These are phyloP conservation scores for Puccinia novopanici DNA, from an alignment of 1,284 basidiomycete species.

Conservation along the genomic window DNA sequence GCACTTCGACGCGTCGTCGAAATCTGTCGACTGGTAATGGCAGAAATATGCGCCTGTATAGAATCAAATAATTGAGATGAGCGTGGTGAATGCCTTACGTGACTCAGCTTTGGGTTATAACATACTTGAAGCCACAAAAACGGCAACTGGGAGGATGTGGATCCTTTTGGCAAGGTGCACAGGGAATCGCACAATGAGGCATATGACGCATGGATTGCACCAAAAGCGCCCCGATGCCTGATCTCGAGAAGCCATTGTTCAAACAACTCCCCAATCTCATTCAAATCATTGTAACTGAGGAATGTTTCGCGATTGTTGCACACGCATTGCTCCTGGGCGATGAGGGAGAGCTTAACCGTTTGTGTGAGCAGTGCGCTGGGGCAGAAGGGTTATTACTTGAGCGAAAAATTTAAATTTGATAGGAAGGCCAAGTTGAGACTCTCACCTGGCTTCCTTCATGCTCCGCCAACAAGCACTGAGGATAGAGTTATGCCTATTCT, in stretches of 20 bases:
- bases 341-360: slow-evolving; percentile 24
- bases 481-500: slow-evolving; percentile 28
- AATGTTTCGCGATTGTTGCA: background rate
- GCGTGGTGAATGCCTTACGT: background rate
- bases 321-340: background rate
- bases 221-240: slow-evolving; percentile 48
- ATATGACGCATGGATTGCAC: slow-evolving; percentile 41
- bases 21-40: slow-evolving; percentile 42
- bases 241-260: slow-evolving; percentile 45
- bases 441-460: slow-evolving; percentile 51
- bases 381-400: background rate
- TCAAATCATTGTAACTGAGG: slow-evolving; percentile 35
- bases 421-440: background rate
- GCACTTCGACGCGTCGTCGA: slow-evolving; percentile 50
- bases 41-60: slow-evolving; percentile 34
- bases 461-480: slow-evolving; percentile 46
- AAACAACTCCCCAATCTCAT: slow-evolving; percentile 37
- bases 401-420: background rate
- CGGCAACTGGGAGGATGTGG: slow-evolving; percentile 22
- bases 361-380: slow-evolving; percentile 36
- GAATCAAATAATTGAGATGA: background rate
- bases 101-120: background rate
- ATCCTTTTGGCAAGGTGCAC: slow-evolving; percentile 14
- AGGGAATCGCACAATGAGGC: slow-evolving; percentile 24
- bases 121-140: slow-evolving; percentile 33